phyloP scores from a whole-genome alignment of 2,329 filamentous ascomycete genomes.

The Monosporascus sp. region DNA sequence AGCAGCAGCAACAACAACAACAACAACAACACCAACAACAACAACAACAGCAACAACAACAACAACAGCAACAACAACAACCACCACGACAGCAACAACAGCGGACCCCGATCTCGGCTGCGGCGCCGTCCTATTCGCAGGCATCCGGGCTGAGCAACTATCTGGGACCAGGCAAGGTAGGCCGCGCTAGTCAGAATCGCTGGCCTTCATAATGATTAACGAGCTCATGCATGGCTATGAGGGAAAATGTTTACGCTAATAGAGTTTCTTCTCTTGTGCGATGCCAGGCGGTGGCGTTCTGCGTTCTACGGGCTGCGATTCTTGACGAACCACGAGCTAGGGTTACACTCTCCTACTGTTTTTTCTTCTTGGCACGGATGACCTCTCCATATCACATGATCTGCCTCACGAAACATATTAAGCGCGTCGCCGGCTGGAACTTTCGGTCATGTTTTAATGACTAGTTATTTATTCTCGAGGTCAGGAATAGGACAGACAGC shows the following conservation, averaged over 20 bases:
- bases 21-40: conserved; percentile 10
- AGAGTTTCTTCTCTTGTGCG: too few species aligned
- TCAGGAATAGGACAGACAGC: too few species aligned
- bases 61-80: conserved; percentile 14
- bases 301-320: too few species aligned
- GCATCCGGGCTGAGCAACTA: conserved; percentile 21
- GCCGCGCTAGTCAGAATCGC: conserved; percentile 20
- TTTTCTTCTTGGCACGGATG: too few species aligned
- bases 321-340: too few species aligned
- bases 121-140: conserved; percentile 21
- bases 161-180: conserved; percentile 17
- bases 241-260: conserved; percentile 8
- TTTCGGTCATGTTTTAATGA: too few species aligned
- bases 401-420: too few species aligned
- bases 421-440: too few species aligned
- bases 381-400: too few species aligned
- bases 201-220: conserved; percentile 17
- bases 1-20: conserved; percentile 17
- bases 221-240: conserved; percentile 8
- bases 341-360: too few species aligned
- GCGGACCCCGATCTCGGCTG: conserved; percentile 19
- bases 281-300: too few species aligned
- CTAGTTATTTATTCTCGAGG: too few species aligned
- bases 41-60: conserved; percentile 9
- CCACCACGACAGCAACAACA: conserved; percentile 18